Conservation (phyloP, 202 grass and related monocot species). For the Bolboschoenoplectus hybrid region DNA sequence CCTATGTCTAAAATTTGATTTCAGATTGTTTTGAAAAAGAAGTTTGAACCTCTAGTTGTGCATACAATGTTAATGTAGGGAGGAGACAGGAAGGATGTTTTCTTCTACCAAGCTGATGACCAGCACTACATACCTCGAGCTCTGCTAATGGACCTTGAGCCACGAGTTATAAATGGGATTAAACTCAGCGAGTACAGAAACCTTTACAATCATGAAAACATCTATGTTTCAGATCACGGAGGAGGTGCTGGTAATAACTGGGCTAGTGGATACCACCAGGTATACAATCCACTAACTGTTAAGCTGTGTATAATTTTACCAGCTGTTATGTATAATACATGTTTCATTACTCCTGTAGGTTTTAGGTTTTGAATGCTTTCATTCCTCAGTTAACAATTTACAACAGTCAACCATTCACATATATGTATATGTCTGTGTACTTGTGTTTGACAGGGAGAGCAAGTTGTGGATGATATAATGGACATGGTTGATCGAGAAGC, state of each 20-base stretch:
- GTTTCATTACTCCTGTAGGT: neutral
- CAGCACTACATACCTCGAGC: conserved; percentile 98
- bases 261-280: conserved; percentile 99
- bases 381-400: neutral
- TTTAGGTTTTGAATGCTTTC: neutral
- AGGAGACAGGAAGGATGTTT: conserved; percentile 97
- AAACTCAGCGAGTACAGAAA: conserved; percentile 97
- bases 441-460: conserved; percentile 63
- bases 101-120: conserved; percentile 99
- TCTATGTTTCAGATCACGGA: conserved; percentile 94
- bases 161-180: conserved; percentile 96
- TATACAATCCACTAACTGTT: conserved; percentile 14
- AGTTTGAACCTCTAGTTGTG: neutral
- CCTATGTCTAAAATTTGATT: neutral
- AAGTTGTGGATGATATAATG: conserved; percentile 99
- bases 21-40: neutral
- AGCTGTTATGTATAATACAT: neutral
- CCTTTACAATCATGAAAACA: conserved; percentile 97
- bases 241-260: conserved; percentile 99
- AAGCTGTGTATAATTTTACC: neutral
- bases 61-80: conserved; percentile 56
- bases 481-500: conserved; percentile 99
- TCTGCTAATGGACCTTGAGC: conserved; percentile 95
- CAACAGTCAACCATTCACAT: conserved; percentile 14
- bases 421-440: neutral